These are phyloP conservation scores for Neurospora sp. DNA, from an alignment of 495 filamentous ascomycete genomes.

Conservation along the genomic window DNA sequence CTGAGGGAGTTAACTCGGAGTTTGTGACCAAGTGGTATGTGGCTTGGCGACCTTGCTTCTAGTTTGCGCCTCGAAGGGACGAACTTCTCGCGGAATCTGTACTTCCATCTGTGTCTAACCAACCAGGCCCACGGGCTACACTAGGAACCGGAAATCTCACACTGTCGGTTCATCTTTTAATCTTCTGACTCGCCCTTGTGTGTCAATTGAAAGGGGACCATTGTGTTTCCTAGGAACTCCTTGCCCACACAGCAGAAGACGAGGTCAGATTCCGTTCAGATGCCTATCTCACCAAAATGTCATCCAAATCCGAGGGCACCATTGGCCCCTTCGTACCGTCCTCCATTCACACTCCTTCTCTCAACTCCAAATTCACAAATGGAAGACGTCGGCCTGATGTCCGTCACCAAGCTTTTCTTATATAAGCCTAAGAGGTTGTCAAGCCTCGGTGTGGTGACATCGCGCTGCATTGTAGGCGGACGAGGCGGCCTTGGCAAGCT, in stretches of 20 bases:
- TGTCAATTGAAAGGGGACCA: neutral
- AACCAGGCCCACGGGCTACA: neutral
- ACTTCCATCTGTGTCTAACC: neutral
- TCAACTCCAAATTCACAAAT: neutral
- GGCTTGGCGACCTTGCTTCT: neutral
- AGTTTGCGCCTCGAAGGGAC: neutral
- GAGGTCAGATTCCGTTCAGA: neutral
- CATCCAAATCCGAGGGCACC: neutral
- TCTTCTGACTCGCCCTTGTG: neutral
- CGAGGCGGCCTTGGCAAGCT: neutral
- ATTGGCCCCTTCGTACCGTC: neutral
- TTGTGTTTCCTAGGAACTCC: neutral
- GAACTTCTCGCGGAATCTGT: neutral
- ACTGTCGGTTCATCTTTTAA: neutral
- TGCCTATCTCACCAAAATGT: neutral
- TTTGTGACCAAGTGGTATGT: neutral
- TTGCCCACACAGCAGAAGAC: neutral
- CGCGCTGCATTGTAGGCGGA: neutral
- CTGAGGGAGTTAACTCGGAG: neutral
- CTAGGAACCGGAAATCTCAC: neutral
- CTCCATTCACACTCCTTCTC: neutral
- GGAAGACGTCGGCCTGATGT: neutral
- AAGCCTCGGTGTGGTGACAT: neutral
- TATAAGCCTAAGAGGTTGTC: neutral
- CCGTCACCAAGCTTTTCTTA: neutral